Evolutionary conservation across 164 flowering plant genomes (phyloP).

Genomic region (Umbilicus rupestris): DNA sequence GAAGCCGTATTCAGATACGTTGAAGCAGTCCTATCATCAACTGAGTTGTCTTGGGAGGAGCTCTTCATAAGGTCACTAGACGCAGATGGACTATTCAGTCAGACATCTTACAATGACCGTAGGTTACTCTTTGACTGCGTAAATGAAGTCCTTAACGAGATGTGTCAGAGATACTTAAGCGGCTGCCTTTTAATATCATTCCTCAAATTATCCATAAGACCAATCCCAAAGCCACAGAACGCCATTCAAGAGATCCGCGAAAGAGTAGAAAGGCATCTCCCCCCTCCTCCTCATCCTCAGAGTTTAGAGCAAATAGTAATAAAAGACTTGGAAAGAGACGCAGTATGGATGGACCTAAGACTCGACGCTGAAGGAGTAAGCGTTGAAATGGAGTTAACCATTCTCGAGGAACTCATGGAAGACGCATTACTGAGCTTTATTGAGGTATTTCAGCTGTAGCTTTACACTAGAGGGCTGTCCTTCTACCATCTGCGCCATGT

Average conservation of each 20-base stretch:
- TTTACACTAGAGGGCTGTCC: too few species aligned
- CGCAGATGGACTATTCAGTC: slow-evolving; percentile 36
- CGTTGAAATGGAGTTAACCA: slow-evolving; percentile 38
- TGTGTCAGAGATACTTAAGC: slow-evolving; percentile 33
- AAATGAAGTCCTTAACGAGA: slow-evolving; percentile 61
- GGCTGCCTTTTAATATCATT: slow-evolving; percentile 35
- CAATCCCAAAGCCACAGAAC: slow-evolving; percentile 34
- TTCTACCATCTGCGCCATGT: not conserved
- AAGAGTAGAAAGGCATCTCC: slow-evolving; percentile 44
- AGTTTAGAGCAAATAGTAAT: slow-evolving; percentile 56
- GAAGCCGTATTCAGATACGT: slow-evolving; percentile 45
- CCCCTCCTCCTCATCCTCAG: slow-evolving; percentile 24
- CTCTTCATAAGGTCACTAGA: slow-evolving; percentile 32
- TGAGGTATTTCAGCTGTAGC: slow-evolving; percentile 25
- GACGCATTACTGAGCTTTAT: too few species aligned
- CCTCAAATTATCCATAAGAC: slow-evolving; percentile 30
- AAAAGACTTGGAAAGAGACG: slow-evolving; percentile 50
- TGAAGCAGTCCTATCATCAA: slow-evolving; percentile 43
- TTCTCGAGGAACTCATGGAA: slow-evolving; percentile 57
- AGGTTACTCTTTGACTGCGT: slow-evolving; percentile 67
- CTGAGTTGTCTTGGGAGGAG: slow-evolving; percentile 48
- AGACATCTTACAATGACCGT: slow-evolving; percentile 29
- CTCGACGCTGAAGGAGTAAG: slow-evolving; percentile 38
- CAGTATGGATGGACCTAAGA: slow-evolving; percentile 62
- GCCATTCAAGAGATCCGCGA: slow-evolving; percentile 44